Conservation (phyloP, 1,284 basidiomycete genomes). For the Cerioporus squamosus region DNA sequence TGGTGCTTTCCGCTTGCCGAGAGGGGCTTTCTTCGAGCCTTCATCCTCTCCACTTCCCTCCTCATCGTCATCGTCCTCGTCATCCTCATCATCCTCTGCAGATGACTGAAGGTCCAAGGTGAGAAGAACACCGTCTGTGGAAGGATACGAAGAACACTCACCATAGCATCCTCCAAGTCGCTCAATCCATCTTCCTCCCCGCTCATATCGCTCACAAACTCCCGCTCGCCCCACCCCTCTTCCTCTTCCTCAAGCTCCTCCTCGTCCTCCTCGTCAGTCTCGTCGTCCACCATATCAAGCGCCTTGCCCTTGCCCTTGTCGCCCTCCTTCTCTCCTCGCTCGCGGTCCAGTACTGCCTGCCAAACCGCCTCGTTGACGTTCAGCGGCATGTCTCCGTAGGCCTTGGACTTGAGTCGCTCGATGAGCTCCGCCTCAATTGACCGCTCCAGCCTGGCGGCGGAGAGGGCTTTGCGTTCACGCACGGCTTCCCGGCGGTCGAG, state of each 20-base stretch:
- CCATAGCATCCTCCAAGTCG: conserved; percentile 73
- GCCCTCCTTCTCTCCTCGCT: conserved; percentile 56
- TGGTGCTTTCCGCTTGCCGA: conserved; percentile 72
- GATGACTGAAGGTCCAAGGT: conserved; percentile 13
- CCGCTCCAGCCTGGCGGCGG: conserved; percentile 92
- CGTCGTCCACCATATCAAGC: conserved; percentile 51
- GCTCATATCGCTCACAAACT: conserved; percentile 88
- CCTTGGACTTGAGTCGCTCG: conserved; percentile 93
- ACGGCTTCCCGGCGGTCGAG: conserved; percentile 93
- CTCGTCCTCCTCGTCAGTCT: conserved; percentile 58
- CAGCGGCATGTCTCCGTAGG: conserved; percentile 96
- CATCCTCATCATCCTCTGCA: conserved; percentile 37
- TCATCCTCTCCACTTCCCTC: conserved; percentile 37
- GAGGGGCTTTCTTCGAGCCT: conserved; percentile 40
- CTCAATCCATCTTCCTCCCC: conserved; percentile 68
- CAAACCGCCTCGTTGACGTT: conserved; percentile 99
- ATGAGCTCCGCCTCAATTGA: conserved; percentile 97
- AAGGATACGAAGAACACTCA: conserved; percentile 35
- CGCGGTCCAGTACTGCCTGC: conserved; percentile 87
- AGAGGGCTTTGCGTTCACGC: conserved; percentile 94
- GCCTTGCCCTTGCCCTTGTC: conserved; percentile 49
- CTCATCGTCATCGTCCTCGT: conserved; percentile 36
- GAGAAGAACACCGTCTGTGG: conserved; percentile 26
- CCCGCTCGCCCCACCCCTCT: conserved; percentile 73
- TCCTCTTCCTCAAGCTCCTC: conserved; percentile 63